Evolutionary conservation across 2,329 filamentous ascomycete genomes (phyloP).

Genomic region (Microsporum ferrugineum): DNA sequence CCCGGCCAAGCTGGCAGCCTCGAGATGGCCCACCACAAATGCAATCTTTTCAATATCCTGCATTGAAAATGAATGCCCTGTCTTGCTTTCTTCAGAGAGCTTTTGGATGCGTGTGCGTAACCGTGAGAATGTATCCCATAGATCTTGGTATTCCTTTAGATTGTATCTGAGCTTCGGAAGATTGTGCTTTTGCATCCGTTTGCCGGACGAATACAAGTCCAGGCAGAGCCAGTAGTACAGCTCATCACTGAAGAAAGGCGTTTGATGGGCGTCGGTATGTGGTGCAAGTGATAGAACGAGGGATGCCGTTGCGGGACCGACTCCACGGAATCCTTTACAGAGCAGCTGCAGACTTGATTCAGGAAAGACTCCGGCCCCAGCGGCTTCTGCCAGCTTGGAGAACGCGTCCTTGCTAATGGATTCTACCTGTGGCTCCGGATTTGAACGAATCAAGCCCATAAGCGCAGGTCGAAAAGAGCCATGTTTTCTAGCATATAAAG

Average conservation of each 20-base stretch:
- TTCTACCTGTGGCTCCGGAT: slow-evolving; percentile 19
- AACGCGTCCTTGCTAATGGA: slow-evolving; percentile 23
- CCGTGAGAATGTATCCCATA: slow-evolving; percentile 22
- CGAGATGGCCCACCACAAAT: slow-evolving; percentile 28
- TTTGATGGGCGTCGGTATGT: slow-evolving; percentile 10
- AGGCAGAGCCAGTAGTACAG: slow-evolving; percentile 31
- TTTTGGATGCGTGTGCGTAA: slow-evolving; percentile 19
- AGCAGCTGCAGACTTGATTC: slow-evolving; percentile 24
- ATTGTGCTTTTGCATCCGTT: background rate
- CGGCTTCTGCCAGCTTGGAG: slow-evolving; percentile 7
- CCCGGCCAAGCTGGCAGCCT: slow-evolving; percentile 17
- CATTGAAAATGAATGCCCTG: slow-evolving; percentile 18
- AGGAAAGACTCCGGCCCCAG: slow-evolving; percentile 19
- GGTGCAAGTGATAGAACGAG: slow-evolving; percentile 29
- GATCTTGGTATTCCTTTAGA: slow-evolving; percentile 26
- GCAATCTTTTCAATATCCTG: slow-evolving; percentile 29
- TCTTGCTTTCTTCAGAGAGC: slow-evolving; percentile 2
- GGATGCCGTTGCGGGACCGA: slow-evolving; percentile 34
- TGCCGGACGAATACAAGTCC: slow-evolving; percentile 10
- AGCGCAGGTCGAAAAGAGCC: slow-evolving; percentile 31
- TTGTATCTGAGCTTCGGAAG: slow-evolving; percentile 30
- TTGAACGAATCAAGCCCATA: slow-evolving; percentile 31
- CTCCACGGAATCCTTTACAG: slow-evolving; percentile 28
- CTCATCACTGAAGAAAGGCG: slow-evolving; percentile 37
- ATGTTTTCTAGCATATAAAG: slow-evolving; percentile 26